Evolutionary conservation across 495 filamentous ascomycete species (phyloP), one percentile per base, ranked within the genome.

Genomic region (Annulohypoxylon maeteangense): DNA sequence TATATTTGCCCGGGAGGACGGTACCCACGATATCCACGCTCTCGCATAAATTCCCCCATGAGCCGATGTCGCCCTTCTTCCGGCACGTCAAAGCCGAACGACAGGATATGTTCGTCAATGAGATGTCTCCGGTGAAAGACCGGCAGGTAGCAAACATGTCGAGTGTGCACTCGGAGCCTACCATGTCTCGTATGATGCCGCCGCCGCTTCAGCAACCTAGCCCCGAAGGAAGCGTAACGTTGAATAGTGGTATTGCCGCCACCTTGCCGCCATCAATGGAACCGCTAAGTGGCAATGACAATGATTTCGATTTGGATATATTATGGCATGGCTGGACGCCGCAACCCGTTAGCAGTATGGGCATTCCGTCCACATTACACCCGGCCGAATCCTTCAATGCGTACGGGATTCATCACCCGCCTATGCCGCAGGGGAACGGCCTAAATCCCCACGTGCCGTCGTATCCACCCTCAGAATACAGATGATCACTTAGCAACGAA

Each of bases 291-390:
- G 76, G 77, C 8, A 68, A 74, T 11, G 85, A 87, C 32, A 78
- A 82, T 16, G 82, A 85, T 54, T 84, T 88, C 55, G 83, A 88
- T 42, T 87, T 89, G 42, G 85, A 88, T 64, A 78, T 76, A n/a
- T 67, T 89, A 45, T 89, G 86, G 87, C 78, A 81, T 47, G 68
- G 65, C 20, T 78, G 75, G 75, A 27, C 22, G 5, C 23, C 20
- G 10, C 59, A 38, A 20, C 1, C 56, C 2, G 7, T 53, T 22
- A 36, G 31, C 29, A 25, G 53, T 20, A 61, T 65, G 42, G 65
- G 55, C 16, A 50, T 72, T 14, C 22, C 53, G 7, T 60, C 29
- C 2, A 31, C 54, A 12, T 27, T 68, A 27, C 60, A 68, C 10
- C 31, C 61, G 22, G 16, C 23, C 7, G 65, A 68, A 14, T 1